These are phyloP conservation scores for Podospora conica DNA, from an alignment of 495 filamentous ascomycete species.

Conservation along the genomic window DNA sequence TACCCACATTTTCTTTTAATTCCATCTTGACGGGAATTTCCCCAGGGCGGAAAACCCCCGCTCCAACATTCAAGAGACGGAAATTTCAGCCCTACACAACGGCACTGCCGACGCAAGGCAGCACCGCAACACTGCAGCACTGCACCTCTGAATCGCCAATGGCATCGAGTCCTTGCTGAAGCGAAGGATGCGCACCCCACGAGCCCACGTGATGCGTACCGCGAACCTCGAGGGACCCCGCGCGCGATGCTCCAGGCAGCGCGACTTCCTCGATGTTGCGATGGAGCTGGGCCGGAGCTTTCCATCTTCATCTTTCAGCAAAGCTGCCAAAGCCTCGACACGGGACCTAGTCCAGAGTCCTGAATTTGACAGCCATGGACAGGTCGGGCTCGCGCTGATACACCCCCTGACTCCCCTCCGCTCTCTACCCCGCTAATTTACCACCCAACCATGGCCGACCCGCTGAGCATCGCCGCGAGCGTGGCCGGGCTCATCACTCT, in stretches of 20 bases:
- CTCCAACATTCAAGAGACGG: not conserved
- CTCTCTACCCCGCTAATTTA: not conserved
- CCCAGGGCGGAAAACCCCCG: not conserved
- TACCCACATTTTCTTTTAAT: no score
- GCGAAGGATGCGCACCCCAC: not conserved
- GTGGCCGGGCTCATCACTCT: not conserved
- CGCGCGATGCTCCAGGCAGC: not conserved
- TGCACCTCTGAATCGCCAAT: not conserved
- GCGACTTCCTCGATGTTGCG: not conserved
- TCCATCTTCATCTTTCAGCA: not conserved
- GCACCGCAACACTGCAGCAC: not conserved
- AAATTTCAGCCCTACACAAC: not conserved
- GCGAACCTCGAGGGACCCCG: not conserved
- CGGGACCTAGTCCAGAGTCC: no score
- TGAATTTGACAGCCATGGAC: not conserved
- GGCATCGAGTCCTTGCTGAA: not conserved
- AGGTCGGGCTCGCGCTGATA: not conserved
- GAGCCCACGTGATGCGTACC: not conserved
- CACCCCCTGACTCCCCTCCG: no score
- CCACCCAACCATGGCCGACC: not conserved
- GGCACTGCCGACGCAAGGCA: not conserved
- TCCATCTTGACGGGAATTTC: no score
- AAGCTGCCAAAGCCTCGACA: not conserved
- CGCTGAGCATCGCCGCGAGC: not conserved
- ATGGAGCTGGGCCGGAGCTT: not conserved